Percentiles rank a stretch among this genome's conserved stretches.
phyloP scores from a whole-genome alignment of 2,329 filamentous ascomycete species.

The Coniochaeta pulveracea region DNA sequence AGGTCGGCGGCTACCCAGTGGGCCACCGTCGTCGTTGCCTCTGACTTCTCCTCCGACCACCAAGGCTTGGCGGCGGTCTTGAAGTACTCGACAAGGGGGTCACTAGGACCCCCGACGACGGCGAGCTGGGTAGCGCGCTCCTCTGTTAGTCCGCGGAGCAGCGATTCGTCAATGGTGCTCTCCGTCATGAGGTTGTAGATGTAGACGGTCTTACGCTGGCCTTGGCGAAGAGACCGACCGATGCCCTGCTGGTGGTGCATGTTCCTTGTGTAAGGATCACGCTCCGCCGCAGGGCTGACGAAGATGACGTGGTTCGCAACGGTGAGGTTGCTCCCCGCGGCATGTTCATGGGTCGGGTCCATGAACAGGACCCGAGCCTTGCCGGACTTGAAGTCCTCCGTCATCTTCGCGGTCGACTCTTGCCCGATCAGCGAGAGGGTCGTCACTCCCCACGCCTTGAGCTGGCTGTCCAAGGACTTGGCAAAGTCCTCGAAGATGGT shows the following conservation, averaged over 20 bases:
- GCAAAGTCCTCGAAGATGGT: constrained; percentile 20
- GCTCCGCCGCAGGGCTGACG: constrained; percentile 20
- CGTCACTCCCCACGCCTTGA: no score
- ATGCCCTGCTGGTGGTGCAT: constrained; percentile 26
- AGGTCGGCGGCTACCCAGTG: background rate
- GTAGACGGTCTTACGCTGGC: constrained; percentile 24
- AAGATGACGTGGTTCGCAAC: constrained; percentile 31
- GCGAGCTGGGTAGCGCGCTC: background rate
- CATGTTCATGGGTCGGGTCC: constrained; percentile 23
- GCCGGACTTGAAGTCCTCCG: constrained; percentile 16
- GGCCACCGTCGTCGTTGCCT: background rate
- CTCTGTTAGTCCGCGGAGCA: constrained; percentile 11
- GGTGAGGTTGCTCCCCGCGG: constrained; percentile 28
- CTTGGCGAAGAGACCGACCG: constrained; percentile 26
- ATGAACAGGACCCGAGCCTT: constrained; percentile 21
- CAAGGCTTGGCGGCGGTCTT: background rate
- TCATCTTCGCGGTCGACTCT: background rate
- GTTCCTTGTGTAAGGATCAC: constrained; percentile 19
- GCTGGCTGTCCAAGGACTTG: constrained; percentile 12
- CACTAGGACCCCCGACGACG: no score
- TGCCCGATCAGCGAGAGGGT: constrained; percentile 4
- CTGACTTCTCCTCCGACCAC: background rate
- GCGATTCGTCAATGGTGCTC: constrained; percentile 28
- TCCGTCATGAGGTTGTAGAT: constrained; percentile 27
- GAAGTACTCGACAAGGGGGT: background rate